phyloP scores from a whole-genome alignment of 306 rosid genomes.

The Medicago ruthenica region DNA sequence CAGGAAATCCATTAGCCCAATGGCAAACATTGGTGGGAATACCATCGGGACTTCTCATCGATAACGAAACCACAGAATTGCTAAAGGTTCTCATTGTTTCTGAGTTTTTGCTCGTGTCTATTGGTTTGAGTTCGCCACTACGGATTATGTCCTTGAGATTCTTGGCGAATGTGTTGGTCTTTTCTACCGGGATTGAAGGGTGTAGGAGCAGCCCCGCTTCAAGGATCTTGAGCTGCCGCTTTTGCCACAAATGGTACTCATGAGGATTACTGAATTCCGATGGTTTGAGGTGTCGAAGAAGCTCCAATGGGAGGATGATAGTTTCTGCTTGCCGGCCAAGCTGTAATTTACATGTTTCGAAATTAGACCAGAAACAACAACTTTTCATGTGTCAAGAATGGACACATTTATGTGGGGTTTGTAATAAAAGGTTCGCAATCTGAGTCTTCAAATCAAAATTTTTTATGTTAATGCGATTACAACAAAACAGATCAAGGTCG shows the following conservation, averaged over 20 bases:
- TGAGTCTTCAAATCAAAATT: no score
- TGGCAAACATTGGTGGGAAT: slow-evolving; percentile 76
- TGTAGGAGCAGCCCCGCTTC: slow-evolving; percentile 82
- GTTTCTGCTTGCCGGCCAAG: slow-evolving; percentile 93
- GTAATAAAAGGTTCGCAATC: no score
- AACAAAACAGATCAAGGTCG: not conserved
- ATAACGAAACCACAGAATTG: slow-evolving; percentile 71
- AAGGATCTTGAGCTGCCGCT: slow-evolving; percentile 76
- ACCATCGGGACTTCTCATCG: slow-evolving; percentile 68
- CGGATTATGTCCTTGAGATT: slow-evolving; percentile 63
- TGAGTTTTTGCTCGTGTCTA: slow-evolving; percentile 83
- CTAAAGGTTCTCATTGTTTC: slow-evolving; percentile 83
- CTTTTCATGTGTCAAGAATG: slow-evolving; percentile 1
- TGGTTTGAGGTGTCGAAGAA: slow-evolving; percentile 80
- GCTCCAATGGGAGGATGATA: slow-evolving; percentile 85
- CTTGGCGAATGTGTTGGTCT: slow-evolving; percentile 61
- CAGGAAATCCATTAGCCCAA: slow-evolving; percentile 93
- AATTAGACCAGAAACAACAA: slow-evolving; percentile 1
- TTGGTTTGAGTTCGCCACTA: slow-evolving; percentile 50
- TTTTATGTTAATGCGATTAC: no score
- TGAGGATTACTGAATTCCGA: slow-evolving; percentile 76
- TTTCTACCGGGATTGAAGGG: slow-evolving; percentile 74
- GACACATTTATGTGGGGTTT: not conserved
- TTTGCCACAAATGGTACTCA: slow-evolving; percentile 92
- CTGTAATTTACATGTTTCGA: slow-evolving; percentile 50